phyloP scores from a whole-genome alignment of 2,329 filamentous ascomycete species.

The Endoconidiophora polonica region DNA sequence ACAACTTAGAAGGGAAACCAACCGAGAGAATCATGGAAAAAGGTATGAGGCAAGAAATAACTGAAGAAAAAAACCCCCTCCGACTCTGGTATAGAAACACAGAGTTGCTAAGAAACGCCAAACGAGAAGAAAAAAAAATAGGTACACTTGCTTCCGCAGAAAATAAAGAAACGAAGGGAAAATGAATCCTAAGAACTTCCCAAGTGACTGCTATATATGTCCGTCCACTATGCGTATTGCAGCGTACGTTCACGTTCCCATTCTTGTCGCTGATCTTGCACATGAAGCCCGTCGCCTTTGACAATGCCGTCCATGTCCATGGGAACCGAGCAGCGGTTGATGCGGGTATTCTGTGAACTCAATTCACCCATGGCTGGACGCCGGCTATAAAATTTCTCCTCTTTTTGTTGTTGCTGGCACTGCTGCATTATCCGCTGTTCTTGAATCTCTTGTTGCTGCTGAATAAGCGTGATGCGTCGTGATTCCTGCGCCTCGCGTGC shows the following conservation, averaged over 20 bases:
- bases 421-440: too few species aligned
- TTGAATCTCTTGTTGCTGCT: too few species aligned
- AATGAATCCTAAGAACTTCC: not conserved
- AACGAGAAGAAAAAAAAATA: not conserved
- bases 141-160: not conserved
- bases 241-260: not conserved
- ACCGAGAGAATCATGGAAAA: not conserved
- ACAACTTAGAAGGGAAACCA: not conserved
- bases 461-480: too few species aligned
- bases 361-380: constrained; percentile 4
- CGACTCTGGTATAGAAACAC: not conserved
- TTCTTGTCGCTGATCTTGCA: not conserved
- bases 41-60: not conserved
- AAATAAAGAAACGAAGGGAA: not conserved
- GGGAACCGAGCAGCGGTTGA: not conserved
- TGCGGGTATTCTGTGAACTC: not conserved
- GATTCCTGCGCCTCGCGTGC: not conserved
- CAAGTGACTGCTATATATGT: not conserved
- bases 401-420: not conserved
- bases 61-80: not conserved
- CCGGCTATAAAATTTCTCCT: not conserved
- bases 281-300: not conserved
- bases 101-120: too few species aligned
- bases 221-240: not conserved
- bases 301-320: constrained; percentile 8